Conservation (phyloP, 108 stramenopile genomes). For the Nannochloropsis gaditana region DNA sequence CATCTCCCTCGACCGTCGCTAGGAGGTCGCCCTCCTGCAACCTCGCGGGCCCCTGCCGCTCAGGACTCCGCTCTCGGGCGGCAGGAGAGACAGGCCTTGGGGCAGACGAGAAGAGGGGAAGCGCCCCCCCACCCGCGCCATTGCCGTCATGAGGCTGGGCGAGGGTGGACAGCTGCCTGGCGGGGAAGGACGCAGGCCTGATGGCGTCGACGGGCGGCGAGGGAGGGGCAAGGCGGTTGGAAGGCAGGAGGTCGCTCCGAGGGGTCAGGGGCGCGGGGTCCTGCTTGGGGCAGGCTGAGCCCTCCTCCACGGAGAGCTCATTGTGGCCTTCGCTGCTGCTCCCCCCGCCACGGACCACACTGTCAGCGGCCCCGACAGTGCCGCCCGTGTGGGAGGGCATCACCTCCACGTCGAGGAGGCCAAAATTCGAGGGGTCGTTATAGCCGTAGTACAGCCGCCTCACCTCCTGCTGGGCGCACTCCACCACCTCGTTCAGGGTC, state of each 20-base stretch:
- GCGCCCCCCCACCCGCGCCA: too few relatives aligned
- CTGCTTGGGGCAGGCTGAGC: neutral
- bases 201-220: too few relatives aligned
- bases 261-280: neutral
- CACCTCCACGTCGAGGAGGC: neutral
- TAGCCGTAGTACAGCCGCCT: neutral
- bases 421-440: constrained; percentile 1
- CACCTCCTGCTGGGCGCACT: neutral
- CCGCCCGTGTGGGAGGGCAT: neutral
- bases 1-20: too few relatives aligned
- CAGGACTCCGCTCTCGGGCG: too few relatives aligned
- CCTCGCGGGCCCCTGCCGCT: too few relatives aligned
- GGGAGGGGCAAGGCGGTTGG: too few relatives aligned
- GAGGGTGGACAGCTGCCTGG: too few relatives aligned
- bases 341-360: neutral
- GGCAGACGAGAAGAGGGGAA: too few relatives aligned
- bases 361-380: neutral
- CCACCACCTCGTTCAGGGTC: constrained; percentile 17
- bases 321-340: neutral
- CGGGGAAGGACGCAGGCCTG: too few relatives aligned
- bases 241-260: neutral
- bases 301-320: neutral
- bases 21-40: too few relatives aligned
- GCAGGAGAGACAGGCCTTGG: too few relatives aligned
- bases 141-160: too few relatives aligned